Evolutionary conservation across 352 stramenopile species (phyloP).

Genomic region (Pythium aquatile): DNA sequence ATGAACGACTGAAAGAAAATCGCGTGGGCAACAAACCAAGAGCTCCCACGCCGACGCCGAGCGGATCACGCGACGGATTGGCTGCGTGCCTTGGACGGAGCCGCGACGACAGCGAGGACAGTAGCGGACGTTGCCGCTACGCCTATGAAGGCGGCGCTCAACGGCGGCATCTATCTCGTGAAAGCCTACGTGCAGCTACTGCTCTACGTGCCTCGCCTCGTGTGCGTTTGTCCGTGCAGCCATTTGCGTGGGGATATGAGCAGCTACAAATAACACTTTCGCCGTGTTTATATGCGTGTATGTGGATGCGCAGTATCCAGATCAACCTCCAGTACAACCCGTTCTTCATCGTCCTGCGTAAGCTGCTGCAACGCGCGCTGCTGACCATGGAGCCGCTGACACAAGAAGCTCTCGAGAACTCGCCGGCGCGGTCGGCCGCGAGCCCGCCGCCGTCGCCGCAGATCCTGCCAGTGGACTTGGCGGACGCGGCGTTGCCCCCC

Average conservation of each 20-base stretch:
- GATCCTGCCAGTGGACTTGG: neutral
- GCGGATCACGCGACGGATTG: slow-evolving; percentile 1
- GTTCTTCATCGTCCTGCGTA: slow-evolving; percentile 48
- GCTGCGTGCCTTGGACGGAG: neutral
- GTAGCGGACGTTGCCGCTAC: slow-evolving; percentile 12
- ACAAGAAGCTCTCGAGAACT: slow-evolving; percentile 7
- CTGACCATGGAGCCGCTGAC: slow-evolving; percentile 26
- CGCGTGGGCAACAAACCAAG: slow-evolving; percentile 16
- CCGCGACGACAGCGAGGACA: slow-evolving; percentile 5
- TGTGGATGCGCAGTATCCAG: slow-evolving; percentile 31
- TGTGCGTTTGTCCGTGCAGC: slow-evolving; percentile 36
- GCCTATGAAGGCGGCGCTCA: slow-evolving; percentile 31
- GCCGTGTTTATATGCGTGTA: neutral
- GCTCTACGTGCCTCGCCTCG: slow-evolving; percentile 62
- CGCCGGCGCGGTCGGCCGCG: slow-evolving; percentile 9
- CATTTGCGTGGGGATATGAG: neutral
- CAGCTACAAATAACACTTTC: neutral
- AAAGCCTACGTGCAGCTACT: slow-evolving; percentile 57
- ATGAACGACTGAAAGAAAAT: slow-evolving; percentile 21
- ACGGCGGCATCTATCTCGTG: slow-evolving; percentile 47
- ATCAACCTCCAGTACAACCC: slow-evolving; percentile 72
- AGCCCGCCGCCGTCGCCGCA: neutral
- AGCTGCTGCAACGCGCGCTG: slow-evolving; percentile 34
- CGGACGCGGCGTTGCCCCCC: slow-evolving; percentile 4
- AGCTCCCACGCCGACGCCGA: neutral